These are phyloP conservation scores for Acanthamoeba royreba DNA, from an alignment of 208 protist species.

Conservation along the genomic window DNA sequence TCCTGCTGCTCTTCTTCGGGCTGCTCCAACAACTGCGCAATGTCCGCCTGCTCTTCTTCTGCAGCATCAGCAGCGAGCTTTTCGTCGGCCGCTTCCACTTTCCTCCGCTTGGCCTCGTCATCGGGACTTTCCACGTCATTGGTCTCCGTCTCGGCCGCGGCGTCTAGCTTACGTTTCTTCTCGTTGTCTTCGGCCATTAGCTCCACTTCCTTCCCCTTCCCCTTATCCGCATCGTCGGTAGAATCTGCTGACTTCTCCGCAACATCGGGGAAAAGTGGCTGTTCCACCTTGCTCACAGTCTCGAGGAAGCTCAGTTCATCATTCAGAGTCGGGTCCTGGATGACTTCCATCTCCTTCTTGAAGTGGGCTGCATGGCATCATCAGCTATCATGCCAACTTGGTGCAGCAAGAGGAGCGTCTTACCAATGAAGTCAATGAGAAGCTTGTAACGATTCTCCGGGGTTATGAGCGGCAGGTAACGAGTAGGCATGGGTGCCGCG, in stretches of 20 bases:
- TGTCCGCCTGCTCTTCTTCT: background rate
- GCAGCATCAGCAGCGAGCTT: background rate
- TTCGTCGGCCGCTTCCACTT: background rate
- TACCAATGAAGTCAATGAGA: constrained; percentile 32
- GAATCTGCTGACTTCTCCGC: background rate
- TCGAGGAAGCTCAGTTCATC: constrained; percentile 10
- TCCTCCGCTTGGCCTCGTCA: background rate
- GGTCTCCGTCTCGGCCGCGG: background rate
- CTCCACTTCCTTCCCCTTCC: background rate
- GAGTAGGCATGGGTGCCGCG: background rate
- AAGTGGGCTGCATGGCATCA: background rate
- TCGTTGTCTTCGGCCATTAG: background rate
- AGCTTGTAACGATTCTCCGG: background rate
- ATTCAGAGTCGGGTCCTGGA: background rate
- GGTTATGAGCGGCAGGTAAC: constrained; percentile 15
- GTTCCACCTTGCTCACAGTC: background rate
- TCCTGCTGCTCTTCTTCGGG: background rate
- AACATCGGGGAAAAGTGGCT: background rate
- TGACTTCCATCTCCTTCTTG: constrained; percentile 35
- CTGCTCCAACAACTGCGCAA: background rate
- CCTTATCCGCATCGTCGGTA: too few relatives aligned
- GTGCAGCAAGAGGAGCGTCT: background rate
- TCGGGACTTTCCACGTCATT: background rate
- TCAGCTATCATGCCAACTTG: background rate
- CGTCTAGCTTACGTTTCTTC: background rate